phyloP scores from a whole-genome alignment of 1,139 yeast species.

The Saccharomyces pastorianus region DNA sequence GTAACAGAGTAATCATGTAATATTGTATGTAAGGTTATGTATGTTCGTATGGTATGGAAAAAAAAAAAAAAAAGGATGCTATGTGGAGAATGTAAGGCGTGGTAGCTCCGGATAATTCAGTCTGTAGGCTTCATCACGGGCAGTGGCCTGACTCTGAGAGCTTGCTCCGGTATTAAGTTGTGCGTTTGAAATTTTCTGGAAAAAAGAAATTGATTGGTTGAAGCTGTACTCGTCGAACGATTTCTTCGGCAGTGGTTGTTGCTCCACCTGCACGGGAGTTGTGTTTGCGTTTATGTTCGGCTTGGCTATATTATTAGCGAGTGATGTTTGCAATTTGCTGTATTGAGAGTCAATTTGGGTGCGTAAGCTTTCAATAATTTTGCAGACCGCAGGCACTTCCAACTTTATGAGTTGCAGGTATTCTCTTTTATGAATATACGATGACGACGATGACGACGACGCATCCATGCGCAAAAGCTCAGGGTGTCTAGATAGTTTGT shows the following conservation, averaged over 20 bases:
- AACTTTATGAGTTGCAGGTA: slow-evolving; percentile 25
- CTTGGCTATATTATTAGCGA: slow-evolving; percentile 25
- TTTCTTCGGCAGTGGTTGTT: slow-evolving; percentile 15
- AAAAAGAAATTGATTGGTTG: slow-evolving; percentile 19
- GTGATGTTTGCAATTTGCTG: slow-evolving; percentile 18
- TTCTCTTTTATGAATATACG: slow-evolving; percentile 17
- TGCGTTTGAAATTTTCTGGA: slow-evolving; percentile 6
- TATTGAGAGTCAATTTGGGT: slow-evolving; percentile 16
- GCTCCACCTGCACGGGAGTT: slow-evolving; percentile 1
- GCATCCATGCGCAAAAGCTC: slow-evolving; percentile 8
- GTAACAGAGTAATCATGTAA: not conserved
- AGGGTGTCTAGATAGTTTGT: slow-evolving; percentile 27
- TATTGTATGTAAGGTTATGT: slow-evolving; percentile 1
- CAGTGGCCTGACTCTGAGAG: slow-evolving; percentile 1
- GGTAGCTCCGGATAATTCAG: slow-evolving; percentile 26
- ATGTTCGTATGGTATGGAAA: not conserved
- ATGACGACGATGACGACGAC: not conserved
- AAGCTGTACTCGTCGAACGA: slow-evolving; percentile 23
- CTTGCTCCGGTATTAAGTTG: not conserved
- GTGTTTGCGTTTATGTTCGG: slow-evolving; percentile 5
- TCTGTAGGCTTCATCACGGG: slow-evolving; percentile 4
- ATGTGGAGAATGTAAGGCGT: slow-evolving; percentile 17
- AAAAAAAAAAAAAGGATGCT: not conserved
- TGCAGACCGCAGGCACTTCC: slow-evolving; percentile 29
- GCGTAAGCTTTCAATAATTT: slow-evolving; percentile 23